Base-by-base conservation (phyloP, 164 flowering plant species). In the Akebia trifoliata region DNA sequence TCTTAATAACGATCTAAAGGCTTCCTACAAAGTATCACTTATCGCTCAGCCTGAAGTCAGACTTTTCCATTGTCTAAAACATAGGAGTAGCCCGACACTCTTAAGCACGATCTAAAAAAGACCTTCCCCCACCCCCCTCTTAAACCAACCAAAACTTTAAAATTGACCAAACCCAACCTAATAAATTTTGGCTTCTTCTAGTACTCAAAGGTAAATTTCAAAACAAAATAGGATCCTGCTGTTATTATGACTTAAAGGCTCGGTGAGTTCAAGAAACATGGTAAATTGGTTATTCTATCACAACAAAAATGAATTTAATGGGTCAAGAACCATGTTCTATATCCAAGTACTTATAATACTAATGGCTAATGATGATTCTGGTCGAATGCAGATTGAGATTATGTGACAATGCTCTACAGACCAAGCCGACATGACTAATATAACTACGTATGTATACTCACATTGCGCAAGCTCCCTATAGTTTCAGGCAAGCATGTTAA, bases 401-500 rank as follows among this genome's bases (percentile, higher is more conserved):
- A 44, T 15, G 17, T 44, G 30, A 30, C 40, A 45, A 24, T 4
- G 3, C 32, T 20, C 17, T 24, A 24, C 22, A 43, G 25, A 40
- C 45, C 30, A 35, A 14, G n/a, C n/a, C n/a, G n/a, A n/a, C n/a
- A n/a, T n/a, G n/a, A n/a, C 22, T 20, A 5, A 38, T 11, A 55
- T n/a, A 55, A 38, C 11, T 50, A 28, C 9, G 15, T 15, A 25
- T 2, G 57, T 32, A 40, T 43, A 77, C 93, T 85, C 72, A 89
- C 98, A 82, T 84, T 85, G 57, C 95, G 95, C 82, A 93, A 77
- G 76, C 97, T 89, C 60, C 98, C 98, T 50, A 89, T 75, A 7
- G 98, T 93, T 59, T 85, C 94, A 50, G 98, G 98, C 81, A 93
- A 77, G 74, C 64, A 57, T 8, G 71, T 66, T 55, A 91, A 67